Evolutionary conservation across 176 grass and related monocot species (phyloP).

Genomic region (Olyra latifolia): DNA sequence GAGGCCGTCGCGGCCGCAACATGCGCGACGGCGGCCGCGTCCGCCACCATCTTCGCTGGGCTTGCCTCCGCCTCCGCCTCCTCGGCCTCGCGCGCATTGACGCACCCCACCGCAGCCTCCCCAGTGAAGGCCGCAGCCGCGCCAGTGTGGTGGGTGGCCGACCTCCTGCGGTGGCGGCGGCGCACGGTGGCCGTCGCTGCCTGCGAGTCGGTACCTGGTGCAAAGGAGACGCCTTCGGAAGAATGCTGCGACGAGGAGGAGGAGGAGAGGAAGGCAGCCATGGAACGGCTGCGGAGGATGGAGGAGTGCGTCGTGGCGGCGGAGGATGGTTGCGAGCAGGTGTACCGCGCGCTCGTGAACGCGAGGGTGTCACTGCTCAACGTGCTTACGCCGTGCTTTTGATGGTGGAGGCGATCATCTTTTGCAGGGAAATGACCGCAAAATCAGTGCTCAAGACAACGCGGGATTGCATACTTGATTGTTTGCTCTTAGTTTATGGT

Average conservation of each 20-base stretch:
- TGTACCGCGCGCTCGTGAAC: conserved; percentile 65
- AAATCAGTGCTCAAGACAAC: neutral
- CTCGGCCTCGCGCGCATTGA: conserved; percentile 29
- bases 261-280: conserved; percentile 46
- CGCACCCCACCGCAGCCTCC: conserved; percentile 3
- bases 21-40: conserved; percentile 41
- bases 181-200: conserved; percentile 43
- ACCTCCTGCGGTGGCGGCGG: conserved; percentile 59
- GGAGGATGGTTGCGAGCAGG: conserved; percentile 56
- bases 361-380: conserved; percentile 71
- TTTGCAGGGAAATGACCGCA: conserved; percentile 19
- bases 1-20: conserved; percentile 44
- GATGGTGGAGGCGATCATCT: neutral
- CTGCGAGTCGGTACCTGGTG: neutral
- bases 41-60: conserved; percentile 50
- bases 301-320: conserved; percentile 55
- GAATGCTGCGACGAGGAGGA: conserved; percentile 50
- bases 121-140: conserved; percentile 29
- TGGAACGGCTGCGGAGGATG: conserved; percentile 45
- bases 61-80: conserved; percentile 49
- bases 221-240: neutral
- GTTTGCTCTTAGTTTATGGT: neutral
- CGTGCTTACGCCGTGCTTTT: conserved; percentile 57
- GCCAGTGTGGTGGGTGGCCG: conserved; percentile 70
- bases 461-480: neutral